A percentile compares a stretch with the other conserved stretches of the same genome.
phyloP scores from a whole-genome alignment of 371 early-diverging fungal species.

The Blastocladiella emersonii region DNA sequence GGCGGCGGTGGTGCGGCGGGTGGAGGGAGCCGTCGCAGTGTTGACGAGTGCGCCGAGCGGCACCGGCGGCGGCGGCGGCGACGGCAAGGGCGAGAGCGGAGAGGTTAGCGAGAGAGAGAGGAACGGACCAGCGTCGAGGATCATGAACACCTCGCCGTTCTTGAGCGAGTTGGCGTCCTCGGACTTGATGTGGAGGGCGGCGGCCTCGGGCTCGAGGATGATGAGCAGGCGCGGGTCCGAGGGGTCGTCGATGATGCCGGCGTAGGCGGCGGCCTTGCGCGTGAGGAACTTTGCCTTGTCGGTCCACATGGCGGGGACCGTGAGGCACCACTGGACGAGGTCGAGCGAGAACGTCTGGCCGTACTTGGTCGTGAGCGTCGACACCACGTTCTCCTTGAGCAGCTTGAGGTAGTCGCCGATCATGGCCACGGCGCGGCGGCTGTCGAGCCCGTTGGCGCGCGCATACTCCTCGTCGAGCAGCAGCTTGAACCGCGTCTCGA shows the following conservation, averaged over 20 bases:
- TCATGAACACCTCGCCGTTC: constrained; percentile 6
- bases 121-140: constrained; percentile 6
- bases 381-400: neutral
- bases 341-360: neutral
- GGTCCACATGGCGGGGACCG: constrained; percentile 8
- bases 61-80: too few relatives aligned
- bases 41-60: too few relatives aligned
- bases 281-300: constrained; percentile 5
- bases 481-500: neutral
- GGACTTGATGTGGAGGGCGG: constrained; percentile 5
- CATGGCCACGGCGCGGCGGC: neutral
- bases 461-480: neutral
- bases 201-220: constrained; percentile 10
- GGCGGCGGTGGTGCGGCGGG: too few relatives aligned
- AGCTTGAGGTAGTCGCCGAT: neutral
- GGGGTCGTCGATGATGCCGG: constrained; percentile 1
- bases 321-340: neutral
- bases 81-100: too few relatives aligned
- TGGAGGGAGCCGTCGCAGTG: too few relatives aligned
- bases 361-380: neutral
- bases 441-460: neutral
- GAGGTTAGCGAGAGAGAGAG: too few relatives aligned
- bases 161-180: constrained; percentile 2
- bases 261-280: constrained; percentile 5
- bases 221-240: constrained; percentile 3